Evolutionary conservation across 2,329 filamentous ascomycete species (phyloP).

Genomic region (Cladosporium oxysporum): DNA sequence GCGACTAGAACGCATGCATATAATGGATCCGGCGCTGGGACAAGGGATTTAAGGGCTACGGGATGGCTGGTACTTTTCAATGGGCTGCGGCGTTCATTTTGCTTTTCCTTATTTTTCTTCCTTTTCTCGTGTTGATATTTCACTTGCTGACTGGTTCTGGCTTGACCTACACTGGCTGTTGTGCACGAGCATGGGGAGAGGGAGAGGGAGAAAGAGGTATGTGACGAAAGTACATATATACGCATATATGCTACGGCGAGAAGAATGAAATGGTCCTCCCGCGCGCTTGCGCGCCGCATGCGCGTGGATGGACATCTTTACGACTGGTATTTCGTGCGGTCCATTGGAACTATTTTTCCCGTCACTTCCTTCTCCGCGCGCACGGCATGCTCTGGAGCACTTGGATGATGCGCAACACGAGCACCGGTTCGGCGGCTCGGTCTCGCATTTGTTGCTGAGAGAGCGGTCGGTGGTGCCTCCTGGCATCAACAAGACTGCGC

Average conservation of each 20-base stretch:
- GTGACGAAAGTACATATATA: slow-evolving; percentile 1
- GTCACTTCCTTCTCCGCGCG: no score
- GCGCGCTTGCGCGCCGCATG: not conserved
- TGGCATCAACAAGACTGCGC: no score
- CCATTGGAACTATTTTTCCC: no score
- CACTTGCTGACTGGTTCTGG: not conserved
- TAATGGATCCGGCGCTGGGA: not conserved
- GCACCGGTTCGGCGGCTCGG: not conserved
- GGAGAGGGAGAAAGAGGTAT: not conserved
- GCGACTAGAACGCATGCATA: not conserved
- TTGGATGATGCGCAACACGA: not conserved
- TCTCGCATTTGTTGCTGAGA: not conserved
- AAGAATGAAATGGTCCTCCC: not conserved
- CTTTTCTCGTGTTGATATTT: not conserved
- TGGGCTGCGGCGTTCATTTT: not conserved
- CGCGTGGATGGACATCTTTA: not conserved
- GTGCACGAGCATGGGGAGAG: not conserved
- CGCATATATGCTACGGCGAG: not conserved
- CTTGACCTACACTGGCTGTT: not conserved
- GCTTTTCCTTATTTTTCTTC: not conserved
- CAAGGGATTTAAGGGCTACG: not conserved
- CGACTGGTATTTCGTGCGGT: not conserved
- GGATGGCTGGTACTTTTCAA: not conserved
- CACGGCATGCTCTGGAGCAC: no score
- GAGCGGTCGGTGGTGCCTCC: no score